Percentiles rank a stretch among this genome's conserved stretches.
Evolutionary conservation across 768 basidiomycete genomes (phyloP).

Genomic region (Candolleomyces eurysporus): DNA sequence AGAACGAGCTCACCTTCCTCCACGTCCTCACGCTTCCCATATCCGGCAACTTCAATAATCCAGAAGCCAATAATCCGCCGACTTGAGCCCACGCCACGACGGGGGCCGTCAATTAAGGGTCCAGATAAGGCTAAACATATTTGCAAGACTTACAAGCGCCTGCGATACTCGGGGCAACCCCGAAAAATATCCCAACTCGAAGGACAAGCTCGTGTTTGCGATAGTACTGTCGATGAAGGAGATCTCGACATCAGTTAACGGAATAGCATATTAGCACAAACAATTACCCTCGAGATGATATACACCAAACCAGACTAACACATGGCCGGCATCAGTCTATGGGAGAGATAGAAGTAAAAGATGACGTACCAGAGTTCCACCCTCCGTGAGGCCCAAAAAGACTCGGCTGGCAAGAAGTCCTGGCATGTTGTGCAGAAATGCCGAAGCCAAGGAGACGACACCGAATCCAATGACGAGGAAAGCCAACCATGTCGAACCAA

Average conservation of each 20-base stretch:
- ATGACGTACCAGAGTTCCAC: constrained; percentile 36
- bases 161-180: constrained; percentile 29
- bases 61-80: constrained; percentile 37
- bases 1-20: constrained; percentile 27
- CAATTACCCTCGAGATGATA: constrained; percentile 33
- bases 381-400: constrained; percentile 42
- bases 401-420: constrained; percentile 36
- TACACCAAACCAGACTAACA: constrained; percentile 39
- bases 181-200: constrained; percentile 35
- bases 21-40: constrained; percentile 30
- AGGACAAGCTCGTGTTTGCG: constrained; percentile 32
- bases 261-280: background rate
- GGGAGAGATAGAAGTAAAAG: background rate
- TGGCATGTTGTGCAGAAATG: constrained; percentile 34
- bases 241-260: background rate
- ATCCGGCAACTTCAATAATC: constrained; percentile 29
- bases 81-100: constrained; percentile 16
- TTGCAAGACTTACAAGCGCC: constrained; percentile 31
- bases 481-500: constrained; percentile 40
- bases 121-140: background rate
- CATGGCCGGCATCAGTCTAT: background rate
- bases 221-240: constrained; percentile 26
- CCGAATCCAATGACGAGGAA: constrained; percentile 39
- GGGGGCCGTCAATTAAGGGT: background rate
- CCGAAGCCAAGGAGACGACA: constrained; percentile 34